Base-by-base conservation (phyloP, 1,139 yeast species). In the Yamadazyma songkhlaensis region DNA sequence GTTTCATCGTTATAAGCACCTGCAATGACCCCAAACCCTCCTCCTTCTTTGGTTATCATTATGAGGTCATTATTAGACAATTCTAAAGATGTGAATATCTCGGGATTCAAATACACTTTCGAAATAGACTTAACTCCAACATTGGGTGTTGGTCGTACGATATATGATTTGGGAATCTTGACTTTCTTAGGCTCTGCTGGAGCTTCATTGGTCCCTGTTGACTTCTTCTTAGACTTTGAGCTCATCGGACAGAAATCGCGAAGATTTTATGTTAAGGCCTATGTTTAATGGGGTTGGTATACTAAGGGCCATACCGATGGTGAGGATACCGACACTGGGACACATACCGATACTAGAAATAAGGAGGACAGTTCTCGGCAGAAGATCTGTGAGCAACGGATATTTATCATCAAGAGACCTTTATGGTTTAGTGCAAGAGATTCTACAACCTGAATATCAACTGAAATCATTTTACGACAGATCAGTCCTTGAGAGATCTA, bases 31-130 rank as follows among this genome's bases (percentile, higher is more conserved):
- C 72, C 71, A 2, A 68, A 60, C 2, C 66, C 69, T 1, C 66
- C 60, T 13, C 77, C 82, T 9, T 67, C 63, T 45, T 72, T 74
- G 8, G 67, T 51, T 0, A 86, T 45, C 33, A 69, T 59, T 1
- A 84, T 76, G 45, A 84, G 61, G 3, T 76, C 68, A 0, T 88
- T 89, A 8, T 64, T 61, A 2, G 60, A 53, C 32, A 83, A 58
- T 11, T 79, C 89, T 25, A 77, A 54, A 0, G 74, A 75, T 33
- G 74, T 67, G 20, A 83, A 56, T 1, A 80, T 65, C 3, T 76
- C 75, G 1, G 77, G 67, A 38, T 80, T 72, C 3, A 84, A 51
- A 34, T 62, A 70, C 0, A 75, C 72, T 41, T 73, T 74, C 20
- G 72, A 57, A 15, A 57, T 50, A 12, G 66, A 49, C 36, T 66